A percentile compares a stretch with the other conserved stretches of the same genome.
Conservation (phyloP, 169 alveolate genomes). For the Theileria orientalis region DNA sequence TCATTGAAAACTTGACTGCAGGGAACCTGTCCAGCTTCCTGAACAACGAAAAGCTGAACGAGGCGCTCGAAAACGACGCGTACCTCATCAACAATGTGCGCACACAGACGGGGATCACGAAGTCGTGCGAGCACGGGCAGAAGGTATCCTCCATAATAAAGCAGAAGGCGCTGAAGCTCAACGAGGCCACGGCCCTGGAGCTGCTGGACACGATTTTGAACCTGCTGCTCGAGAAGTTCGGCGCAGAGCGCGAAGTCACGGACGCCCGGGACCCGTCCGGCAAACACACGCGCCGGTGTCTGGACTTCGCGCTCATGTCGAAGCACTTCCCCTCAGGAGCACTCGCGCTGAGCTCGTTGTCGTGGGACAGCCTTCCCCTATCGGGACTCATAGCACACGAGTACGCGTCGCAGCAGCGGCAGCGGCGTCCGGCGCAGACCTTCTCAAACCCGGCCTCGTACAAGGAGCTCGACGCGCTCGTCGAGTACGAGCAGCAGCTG, state of each 20-base stretch:
- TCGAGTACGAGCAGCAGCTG: slow-evolving; percentile 36
- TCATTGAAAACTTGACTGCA: slow-evolving; percentile 23
- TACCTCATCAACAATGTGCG: slow-evolving; percentile 51
- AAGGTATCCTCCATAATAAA: slow-evolving; percentile 56
- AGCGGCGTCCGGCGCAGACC: slow-evolving; percentile 8
- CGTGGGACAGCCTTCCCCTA: slow-evolving; percentile 60
- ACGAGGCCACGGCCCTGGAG: slow-evolving; percentile 55
- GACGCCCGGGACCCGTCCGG: neutral
- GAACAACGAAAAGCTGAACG: slow-evolving; percentile 38
- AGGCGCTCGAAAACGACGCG: slow-evolving; percentile 56
- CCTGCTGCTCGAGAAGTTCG: slow-evolving; percentile 17
- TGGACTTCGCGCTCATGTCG: slow-evolving; percentile 49
- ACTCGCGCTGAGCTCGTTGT: slow-evolving; percentile 33
- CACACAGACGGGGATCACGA: slow-evolving; percentile 44
- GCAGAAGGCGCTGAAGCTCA: slow-evolving; percentile 58
- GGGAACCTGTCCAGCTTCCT: slow-evolving; percentile 46
- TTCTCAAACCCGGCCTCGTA: neutral
- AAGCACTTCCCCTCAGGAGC: slow-evolving; percentile 50
- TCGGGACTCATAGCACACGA: neutral
- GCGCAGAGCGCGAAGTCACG: neutral
- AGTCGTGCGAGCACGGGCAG: slow-evolving; percentile 59
- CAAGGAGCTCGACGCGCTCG: slow-evolving; percentile 44
- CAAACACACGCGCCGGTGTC: neutral
- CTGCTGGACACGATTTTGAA: slow-evolving; percentile 32
- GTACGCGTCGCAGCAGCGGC: slow-evolving; percentile 9